phyloP scores from a whole-genome alignment of 306 rosid genomes.

The Rosa lucieae region DNA sequence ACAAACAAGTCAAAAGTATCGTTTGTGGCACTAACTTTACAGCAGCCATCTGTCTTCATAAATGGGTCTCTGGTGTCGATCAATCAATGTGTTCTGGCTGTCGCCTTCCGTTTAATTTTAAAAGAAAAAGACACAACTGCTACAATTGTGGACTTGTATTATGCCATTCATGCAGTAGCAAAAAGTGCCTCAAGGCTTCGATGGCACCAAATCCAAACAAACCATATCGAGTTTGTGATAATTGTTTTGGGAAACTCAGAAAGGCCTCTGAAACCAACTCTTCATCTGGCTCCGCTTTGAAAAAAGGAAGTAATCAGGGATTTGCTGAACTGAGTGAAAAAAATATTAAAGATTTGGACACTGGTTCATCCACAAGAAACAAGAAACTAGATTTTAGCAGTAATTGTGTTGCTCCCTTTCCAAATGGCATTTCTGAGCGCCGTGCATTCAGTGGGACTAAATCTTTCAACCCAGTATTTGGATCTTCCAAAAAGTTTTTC shows the following conservation, averaged over 20 bases:
- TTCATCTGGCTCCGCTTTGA: slow-evolving; percentile 56
- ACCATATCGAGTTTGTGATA: slow-evolving; percentile 96
- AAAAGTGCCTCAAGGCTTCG: slow-evolving; percentile 79
- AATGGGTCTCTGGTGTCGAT: slow-evolving; percentile 88
- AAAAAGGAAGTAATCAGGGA: slow-evolving; percentile 74
- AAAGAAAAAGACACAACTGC: slow-evolving; percentile 93
- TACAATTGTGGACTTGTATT: slow-evolving; percentile 96
- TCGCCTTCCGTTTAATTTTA: slow-evolving; percentile 87
- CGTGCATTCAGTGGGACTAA: slow-evolving; percentile 55
- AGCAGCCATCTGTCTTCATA: slow-evolving; percentile 93
- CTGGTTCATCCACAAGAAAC: slow-evolving; percentile 62
- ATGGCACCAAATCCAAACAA: slow-evolving; percentile 95
- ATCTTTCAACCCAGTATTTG: slow-evolving; percentile 76
- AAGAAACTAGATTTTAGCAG: slow-evolving; percentile 78
- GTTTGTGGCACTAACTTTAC: slow-evolving; percentile 86
- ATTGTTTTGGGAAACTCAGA: slow-evolving; percentile 69
- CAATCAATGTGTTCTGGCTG: slow-evolving; percentile 94
- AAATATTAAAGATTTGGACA: slow-evolving; percentile 60
- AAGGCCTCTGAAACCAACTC: slow-evolving; percentile 58
- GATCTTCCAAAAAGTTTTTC: slow-evolving; percentile 78
- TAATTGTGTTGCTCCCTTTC: slow-evolving; percentile 68
- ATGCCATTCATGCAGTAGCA: slow-evolving; percentile 94
- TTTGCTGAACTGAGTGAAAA: slow-evolving; percentile 51
- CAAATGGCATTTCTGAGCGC: slow-evolving; percentile 63
- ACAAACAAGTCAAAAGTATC: slow-evolving; percentile 85